These are phyloP conservation scores for Yamadazyma mexicana DNA, from an alignment of 1,139 yeast species.

Conservation along the genomic window DNA sequence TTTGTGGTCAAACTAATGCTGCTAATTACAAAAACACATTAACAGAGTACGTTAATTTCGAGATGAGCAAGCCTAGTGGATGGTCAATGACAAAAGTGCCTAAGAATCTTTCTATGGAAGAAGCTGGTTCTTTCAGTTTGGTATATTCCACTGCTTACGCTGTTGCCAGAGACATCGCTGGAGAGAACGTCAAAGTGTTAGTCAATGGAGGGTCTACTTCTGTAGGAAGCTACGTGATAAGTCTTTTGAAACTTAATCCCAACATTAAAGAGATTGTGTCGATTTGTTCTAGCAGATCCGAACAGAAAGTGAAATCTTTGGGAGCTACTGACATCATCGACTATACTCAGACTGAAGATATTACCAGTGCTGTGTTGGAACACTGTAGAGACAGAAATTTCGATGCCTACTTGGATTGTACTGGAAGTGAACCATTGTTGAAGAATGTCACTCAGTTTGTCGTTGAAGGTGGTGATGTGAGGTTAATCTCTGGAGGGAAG, in stretches of 20 bases:
- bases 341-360: slow-evolving; percentile 35
- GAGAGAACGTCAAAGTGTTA: slow-evolving; percentile 35
- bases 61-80: slow-evolving; percentile 34
- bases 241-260: slow-evolving; percentile 49
- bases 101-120: slow-evolving; percentile 40
- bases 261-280: slow-evolving; percentile 48
- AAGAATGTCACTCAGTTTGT: slow-evolving; percentile 1
- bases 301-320: slow-evolving; percentile 37
- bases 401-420: slow-evolving; percentile 36
- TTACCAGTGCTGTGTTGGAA: slow-evolving; percentile 25
- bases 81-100: slow-evolving; percentile 48
- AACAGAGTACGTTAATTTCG: slow-evolving; percentile 39
- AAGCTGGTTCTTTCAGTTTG: slow-evolving; percentile 61
- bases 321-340: slow-evolving; percentile 58
- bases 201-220: slow-evolving; percentile 74
- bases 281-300: slow-evolving; percentile 33
- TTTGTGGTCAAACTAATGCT: slow-evolving; percentile 63
- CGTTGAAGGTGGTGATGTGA: slow-evolving; percentile 35
- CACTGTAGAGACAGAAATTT: slow-evolving; percentile 28
- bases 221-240: slow-evolving; percentile 65
- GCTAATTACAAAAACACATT: slow-evolving; percentile 24
- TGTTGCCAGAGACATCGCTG: slow-evolving; percentile 25
- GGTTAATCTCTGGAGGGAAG: slow-evolving; percentile 53
- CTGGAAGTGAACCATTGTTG: slow-evolving; percentile 26
- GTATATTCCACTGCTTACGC: slow-evolving; percentile 59